Conservation (phyloP, 2,329 filamentous ascomycete genomes). For the Colletotrichum sp. region DNA sequence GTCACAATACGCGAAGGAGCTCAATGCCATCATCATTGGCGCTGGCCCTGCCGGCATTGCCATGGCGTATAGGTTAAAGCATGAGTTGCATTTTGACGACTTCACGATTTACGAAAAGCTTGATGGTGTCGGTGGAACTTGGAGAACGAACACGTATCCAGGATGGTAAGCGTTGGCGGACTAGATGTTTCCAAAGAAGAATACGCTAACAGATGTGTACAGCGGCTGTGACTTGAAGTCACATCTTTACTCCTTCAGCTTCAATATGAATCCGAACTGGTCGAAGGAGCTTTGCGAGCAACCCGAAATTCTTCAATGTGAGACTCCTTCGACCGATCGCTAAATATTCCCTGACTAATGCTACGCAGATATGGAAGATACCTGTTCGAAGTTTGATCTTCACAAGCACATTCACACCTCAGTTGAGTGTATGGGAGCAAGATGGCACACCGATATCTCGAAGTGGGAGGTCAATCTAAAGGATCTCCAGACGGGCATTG, state of each 20-base stretch:
- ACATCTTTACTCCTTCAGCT: slow-evolving; percentile 47
- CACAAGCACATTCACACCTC: slow-evolving; percentile 25
- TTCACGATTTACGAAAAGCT: slow-evolving; percentile 36
- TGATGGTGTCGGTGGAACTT: slow-evolving; percentile 33
- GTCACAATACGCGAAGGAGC: background rate
- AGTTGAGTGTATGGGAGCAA: slow-evolving; percentile 26
- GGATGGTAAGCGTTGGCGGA: slow-evolving; percentile 27
- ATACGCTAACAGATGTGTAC: background rate
- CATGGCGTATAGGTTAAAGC: background rate
- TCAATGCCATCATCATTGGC: background rate
- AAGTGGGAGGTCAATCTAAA: slow-evolving; percentile 25
- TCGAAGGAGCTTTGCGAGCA: slow-evolving; percentile 36
- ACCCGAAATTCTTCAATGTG: slow-evolving; percentile 37
- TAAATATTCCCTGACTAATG: background rate
- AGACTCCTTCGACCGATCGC: background rate
- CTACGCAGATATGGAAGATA: slow-evolving; percentile 17
- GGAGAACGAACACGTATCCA: slow-evolving; percentile 34
- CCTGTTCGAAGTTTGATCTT: slow-evolving; percentile 26
- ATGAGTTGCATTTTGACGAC: slow-evolving; percentile 32
- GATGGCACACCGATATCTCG: slow-evolving; percentile 19
- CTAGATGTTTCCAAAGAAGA: background rate
- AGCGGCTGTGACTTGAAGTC: slow-evolving; percentile 35
- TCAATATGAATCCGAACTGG: slow-evolving; percentile 44
- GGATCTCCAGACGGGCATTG: slow-evolving; percentile 19
- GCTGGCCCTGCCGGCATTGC: slow-evolving; percentile 1